Evolutionary conservation across 176 grass and related monocot genomes (phyloP).

Genomic region (Oryza meridionalis): DNA sequence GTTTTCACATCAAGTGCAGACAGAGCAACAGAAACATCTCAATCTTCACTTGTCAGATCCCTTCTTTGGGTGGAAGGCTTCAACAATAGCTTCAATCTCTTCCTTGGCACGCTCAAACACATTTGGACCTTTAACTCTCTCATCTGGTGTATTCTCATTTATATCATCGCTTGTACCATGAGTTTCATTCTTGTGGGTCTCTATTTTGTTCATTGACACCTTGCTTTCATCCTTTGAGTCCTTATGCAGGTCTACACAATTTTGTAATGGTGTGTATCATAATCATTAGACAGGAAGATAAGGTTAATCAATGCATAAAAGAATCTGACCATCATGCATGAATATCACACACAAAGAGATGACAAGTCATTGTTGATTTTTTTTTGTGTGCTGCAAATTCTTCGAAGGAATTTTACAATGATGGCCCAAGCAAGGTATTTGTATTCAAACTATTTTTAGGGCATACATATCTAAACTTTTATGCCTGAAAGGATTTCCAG

Average conservation of each 20-base stretch:
- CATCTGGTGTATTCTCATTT: conserved; percentile 53
- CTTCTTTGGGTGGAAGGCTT: conserved; percentile 62
- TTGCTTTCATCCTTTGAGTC: conserved; percentile 42
- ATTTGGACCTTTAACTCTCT: conserved; percentile 69
- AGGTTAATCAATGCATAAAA: conserved; percentile 2
- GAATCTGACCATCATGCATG: neutral
- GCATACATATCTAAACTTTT: neutral
- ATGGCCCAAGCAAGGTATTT: neutral
- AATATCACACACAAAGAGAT: neutral
- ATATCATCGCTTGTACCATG: conserved; percentile 73
- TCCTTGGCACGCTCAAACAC: conserved; percentile 82
- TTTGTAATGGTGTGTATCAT: neutral
- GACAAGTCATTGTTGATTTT: neutral
- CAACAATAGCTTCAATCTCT: conserved; percentile 77
- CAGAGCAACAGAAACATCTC: neutral
- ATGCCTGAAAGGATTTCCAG: conserved; percentile 3
- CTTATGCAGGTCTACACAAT: conserved; percentile 37
- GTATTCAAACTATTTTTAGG: neutral
- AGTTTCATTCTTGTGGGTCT: conserved; percentile 64
- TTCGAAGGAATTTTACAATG: neutral
- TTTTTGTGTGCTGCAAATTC: too few species aligned
- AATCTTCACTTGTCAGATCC: conserved; percentile 47
- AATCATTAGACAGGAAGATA: neutral
- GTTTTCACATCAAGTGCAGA: neutral
- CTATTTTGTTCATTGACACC: conserved; percentile 38